Conservation (phyloP, 2,329 filamentous ascomycete genomes). For the Clonostachys sp. region DNA sequence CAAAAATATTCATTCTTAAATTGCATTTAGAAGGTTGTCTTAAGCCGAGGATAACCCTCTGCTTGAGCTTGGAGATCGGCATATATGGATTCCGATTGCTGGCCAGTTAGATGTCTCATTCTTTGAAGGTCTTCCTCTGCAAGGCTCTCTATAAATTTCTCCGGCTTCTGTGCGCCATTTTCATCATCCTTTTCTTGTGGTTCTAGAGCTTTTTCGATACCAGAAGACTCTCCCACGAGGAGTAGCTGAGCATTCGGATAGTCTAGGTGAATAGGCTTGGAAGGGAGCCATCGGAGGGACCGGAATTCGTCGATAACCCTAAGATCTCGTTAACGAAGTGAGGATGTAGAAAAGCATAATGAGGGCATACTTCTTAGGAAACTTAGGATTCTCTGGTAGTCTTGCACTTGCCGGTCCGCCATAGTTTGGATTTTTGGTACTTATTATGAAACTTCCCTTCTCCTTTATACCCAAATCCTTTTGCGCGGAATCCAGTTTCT, state of each 20-base stretch:
- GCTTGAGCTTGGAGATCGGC: slow-evolving; percentile 38
- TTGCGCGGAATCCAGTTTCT: slow-evolving; percentile 67
- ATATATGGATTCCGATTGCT: slow-evolving; percentile 41
- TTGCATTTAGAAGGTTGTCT: slow-evolving; percentile 4
- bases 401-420: slow-evolving; percentile 59
- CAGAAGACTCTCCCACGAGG: slow-evolving; percentile 67
- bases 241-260: slow-evolving; percentile 73
- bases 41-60: slow-evolving; percentile 59
- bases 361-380: slow-evolving; percentile 58
- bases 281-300: slow-evolving; percentile 68
- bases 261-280: slow-evolving; percentile 69
- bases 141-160: slow-evolving; percentile 69
- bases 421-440: slow-evolving; percentile 73
- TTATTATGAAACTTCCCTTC: slow-evolving; percentile 74
- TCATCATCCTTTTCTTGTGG: slow-evolving; percentile 50
- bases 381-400: slow-evolving; percentile 63
- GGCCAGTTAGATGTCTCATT: slow-evolving; percentile 45
- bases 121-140: slow-evolving; percentile 71
- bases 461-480: slow-evolving; percentile 66
- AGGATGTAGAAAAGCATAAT: not conserved
- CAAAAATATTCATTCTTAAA: too few species aligned
- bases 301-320: slow-evolving; percentile 70
- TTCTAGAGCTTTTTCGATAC: slow-evolving; percentile 51
- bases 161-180: slow-evolving; percentile 56
- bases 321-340: slow-evolving; percentile 1